These are phyloP conservation scores for Mallotus japonicus DNA, from an alignment of 441 rosid genomes.

Conservation along the genomic window DNA sequence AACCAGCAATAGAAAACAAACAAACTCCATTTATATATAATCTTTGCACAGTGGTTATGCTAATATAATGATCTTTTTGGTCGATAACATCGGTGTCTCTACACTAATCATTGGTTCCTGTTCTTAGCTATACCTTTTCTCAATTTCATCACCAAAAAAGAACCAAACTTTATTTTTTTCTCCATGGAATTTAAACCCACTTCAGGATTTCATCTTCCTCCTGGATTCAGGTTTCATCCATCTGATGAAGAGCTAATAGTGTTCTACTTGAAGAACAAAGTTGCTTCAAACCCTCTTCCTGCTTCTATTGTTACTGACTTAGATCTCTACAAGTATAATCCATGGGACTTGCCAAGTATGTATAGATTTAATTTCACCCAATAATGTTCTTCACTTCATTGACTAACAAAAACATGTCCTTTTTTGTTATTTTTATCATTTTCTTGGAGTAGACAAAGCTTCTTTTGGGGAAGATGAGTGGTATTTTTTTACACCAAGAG, in stretches of 20 bases:
- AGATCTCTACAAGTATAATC: constrained; percentile 47
- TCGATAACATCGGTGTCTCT: constrained; percentile 20
- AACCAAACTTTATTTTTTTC: constrained; percentile 11
- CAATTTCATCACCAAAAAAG: constrained; percentile 5
- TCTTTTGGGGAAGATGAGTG: constrained; percentile 53
- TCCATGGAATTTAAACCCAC: constrained; percentile 31
- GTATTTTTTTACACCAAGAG: constrained; percentile 61
- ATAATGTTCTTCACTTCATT: neutral
- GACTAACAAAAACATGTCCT: neutral
- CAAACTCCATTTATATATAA: constrained; percentile 24
- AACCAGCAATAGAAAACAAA: neutral
- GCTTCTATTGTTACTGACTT: constrained; percentile 47
- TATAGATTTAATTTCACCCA: neutral
- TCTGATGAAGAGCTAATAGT: constrained; percentile 50
- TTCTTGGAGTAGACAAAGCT: constrained; percentile 41
- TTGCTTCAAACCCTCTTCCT: constrained; percentile 40
- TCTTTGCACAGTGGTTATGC: constrained; percentile 20
- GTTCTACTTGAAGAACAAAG: constrained; percentile 42
- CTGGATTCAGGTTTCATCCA: constrained; percentile 58
- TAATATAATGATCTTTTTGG: constrained; percentile 4
- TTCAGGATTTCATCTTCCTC: constrained; percentile 39
- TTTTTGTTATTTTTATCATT: neutral
- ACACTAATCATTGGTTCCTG: neutral
- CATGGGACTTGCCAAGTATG: constrained; percentile 60
- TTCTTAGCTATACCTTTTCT: constrained; percentile 5